Evolutionary conservation across 2,329 filamentous ascomycete species (phyloP), one percentile per base, ranked within the genome.

Genomic region (Fusarium tjaetaba): DNA sequence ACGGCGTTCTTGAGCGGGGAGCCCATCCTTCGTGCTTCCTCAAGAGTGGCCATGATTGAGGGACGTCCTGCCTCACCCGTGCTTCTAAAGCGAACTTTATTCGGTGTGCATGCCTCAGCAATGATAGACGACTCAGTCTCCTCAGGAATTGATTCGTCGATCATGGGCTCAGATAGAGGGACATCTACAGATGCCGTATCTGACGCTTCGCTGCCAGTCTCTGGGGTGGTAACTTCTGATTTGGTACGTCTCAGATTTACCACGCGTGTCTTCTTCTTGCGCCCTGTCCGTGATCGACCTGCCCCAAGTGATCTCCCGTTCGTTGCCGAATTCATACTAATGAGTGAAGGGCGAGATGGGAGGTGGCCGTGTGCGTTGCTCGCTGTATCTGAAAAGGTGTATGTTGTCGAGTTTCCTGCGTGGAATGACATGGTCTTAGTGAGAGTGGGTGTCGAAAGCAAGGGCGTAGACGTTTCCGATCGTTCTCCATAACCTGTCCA

Each of bases 251-350:
- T 88, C 20, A 97, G 85, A 78, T 97, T 94, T 68, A 97, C 93
- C 20, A 97, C 91, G 26, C 94, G 88, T 66, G 90, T 94, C 88
- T 96, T 97, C 86, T 94, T 93, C 84, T 94, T 96, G 61, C 93
- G 89, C 39, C 89, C 87, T 28, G 87, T 86, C 70, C 90, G 88
- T 7, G 90, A 84, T 73, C 93, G 89, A 60, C 87, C 87, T 7
- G 89, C 86, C 26, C 91, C 91, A 14, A 94, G 85, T 20, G 88
- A 88, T n/a, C 93, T 82, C 3, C 91, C 90, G 10, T 88, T 88
- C 4, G 88, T 86, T 42, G 88, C 87, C 1, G 92, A 91, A 68
- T 88, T 86, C 67, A 91, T 81, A 79, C 87, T 93, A 4, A 88
- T 84, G 30, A 94, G 80, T 4, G 92, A 93, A 18, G 93, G 91